These are phyloP conservation scores for Nepenthes alata DNA, from an alignment of 179 eudicot genomes.

Conservation along the genomic window DNA sequence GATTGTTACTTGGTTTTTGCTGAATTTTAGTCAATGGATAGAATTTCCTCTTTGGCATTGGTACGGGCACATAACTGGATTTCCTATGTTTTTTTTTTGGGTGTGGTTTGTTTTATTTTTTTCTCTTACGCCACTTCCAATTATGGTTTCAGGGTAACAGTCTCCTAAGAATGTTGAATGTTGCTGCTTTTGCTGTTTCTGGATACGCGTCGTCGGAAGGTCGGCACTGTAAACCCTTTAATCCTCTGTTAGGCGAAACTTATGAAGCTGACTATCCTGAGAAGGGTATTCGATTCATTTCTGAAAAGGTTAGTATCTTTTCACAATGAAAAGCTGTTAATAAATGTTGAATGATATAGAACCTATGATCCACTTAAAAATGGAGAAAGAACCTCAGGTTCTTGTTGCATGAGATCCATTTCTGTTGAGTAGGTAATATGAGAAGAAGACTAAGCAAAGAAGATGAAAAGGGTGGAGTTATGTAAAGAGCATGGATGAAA, in stretches of 20 bases:
- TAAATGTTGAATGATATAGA: not conserved
- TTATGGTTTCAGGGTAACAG: conserved; percentile 60
- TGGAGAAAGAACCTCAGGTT: too few relatives aligned
- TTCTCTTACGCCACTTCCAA: conserved; percentile 2
- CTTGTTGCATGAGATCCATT: too few relatives aligned
- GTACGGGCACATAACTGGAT: not conserved
- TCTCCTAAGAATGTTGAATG: conserved; percentile 57
- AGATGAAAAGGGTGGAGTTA: too few relatives aligned
- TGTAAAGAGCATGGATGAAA: too few relatives aligned
- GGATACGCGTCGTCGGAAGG: conserved; percentile 87
- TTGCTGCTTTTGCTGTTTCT: conserved; percentile 87
- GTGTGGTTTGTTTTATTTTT: not conserved
- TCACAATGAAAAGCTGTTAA: not conserved
- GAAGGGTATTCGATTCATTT: conserved; percentile 68
- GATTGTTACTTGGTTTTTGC: too few relatives aligned
- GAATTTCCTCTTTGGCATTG: too few relatives aligned
- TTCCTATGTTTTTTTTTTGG: not conserved
- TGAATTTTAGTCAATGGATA: too few relatives aligned
- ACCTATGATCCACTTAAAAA: too few relatives aligned
- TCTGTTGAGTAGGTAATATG: too few relatives aligned
- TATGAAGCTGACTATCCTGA: conserved; percentile 88
- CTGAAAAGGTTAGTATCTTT: conserved; percentile 46
- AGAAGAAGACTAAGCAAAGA: too few relatives aligned
- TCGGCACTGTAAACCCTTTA: conserved; percentile 78
- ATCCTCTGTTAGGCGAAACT: conserved; percentile 84